Base-by-base conservation (phyloP, 768 basidiomycete genomes). In the Mycena leptocephala region DNA sequence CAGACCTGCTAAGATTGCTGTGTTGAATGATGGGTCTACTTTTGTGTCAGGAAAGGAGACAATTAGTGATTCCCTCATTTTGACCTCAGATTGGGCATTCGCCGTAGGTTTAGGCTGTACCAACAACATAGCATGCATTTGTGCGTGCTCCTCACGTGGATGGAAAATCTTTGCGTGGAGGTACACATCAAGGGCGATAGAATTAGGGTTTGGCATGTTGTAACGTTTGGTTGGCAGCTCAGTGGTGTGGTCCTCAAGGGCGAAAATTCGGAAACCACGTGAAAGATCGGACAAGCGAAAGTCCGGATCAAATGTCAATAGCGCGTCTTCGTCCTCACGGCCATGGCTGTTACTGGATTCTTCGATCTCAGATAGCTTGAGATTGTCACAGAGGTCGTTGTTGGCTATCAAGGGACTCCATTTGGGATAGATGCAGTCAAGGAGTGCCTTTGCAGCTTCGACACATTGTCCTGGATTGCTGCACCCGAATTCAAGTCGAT, bases 251-350 rank as follows among this genome's bases (percentile, higher is more conserved):
- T 70, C 68, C n/a, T 58, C 39, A 46, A 28, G 41, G 2, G 68
- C 68, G 37, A 70, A 58, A 35, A 70, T 70, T 32, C 68, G 53
- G 55, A 70, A 68, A 14, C 53, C 53, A 53, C 26, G 66, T 3
- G 51, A 35, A 10, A 55, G 18, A 32, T 68, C 53, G 8, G 68
- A 26, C 35, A 71, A 18, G 5, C 61, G 22, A 35, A 62, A 63
- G 43, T 63, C 14, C 70, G 59, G 70, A 71, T 71, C 70, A 63
- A 71, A 71, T 18, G 70, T 71, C 46, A 71, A 32, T 46, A 11
- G 22, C 16, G 59, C 18, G 9, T 62, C 46, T 48, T 71, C 18
- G 56, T 28, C 46, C 1, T 62, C 61, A 22, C 18, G 20, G 11
- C 8, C 33, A 53, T 8, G 61, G 20, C 53, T 43, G 22, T 68